phyloP scores from a whole-genome alignment of 176 grass and related monocot species.

The Chloris gayana region DNA sequence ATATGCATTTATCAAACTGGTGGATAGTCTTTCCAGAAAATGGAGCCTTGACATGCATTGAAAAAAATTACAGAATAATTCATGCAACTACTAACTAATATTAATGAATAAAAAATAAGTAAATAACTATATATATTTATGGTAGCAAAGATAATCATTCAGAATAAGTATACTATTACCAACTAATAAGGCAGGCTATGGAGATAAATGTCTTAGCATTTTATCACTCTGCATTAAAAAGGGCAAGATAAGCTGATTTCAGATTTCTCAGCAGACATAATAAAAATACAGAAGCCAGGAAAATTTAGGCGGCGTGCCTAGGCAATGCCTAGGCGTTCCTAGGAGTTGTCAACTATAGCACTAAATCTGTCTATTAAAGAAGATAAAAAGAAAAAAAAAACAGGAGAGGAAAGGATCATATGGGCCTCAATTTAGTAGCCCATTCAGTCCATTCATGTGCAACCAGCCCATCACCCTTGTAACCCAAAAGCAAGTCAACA shows the following conservation, averaged over 20 bases:
- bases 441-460: too few relatives aligned
- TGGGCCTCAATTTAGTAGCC: too few relatives aligned
- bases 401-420: too few relatives aligned
- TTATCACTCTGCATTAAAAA: background rate
- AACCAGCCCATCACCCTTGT: too few relatives aligned
- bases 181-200: background rate
- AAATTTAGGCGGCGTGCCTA: too few relatives aligned
- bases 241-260: background rate
- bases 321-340: too few relatives aligned
- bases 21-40: background rate
- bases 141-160: background rate
- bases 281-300: too few relatives aligned
- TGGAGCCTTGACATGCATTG: background rate
- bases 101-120: background rate
- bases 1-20: background rate
- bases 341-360: too few relatives aligned
- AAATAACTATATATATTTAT: background rate
- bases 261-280: background rate
- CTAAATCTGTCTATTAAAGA: too few relatives aligned
- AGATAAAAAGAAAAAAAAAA: too few relatives aligned
- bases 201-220: background rate
- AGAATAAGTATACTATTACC: slow-evolving; percentile 8
- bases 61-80: background rate
- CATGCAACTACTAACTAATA: background rate
- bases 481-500: too few relatives aligned